Conservation (phyloP, 352 stramenopile genomes). For the Phytophthora sojae region DNA sequence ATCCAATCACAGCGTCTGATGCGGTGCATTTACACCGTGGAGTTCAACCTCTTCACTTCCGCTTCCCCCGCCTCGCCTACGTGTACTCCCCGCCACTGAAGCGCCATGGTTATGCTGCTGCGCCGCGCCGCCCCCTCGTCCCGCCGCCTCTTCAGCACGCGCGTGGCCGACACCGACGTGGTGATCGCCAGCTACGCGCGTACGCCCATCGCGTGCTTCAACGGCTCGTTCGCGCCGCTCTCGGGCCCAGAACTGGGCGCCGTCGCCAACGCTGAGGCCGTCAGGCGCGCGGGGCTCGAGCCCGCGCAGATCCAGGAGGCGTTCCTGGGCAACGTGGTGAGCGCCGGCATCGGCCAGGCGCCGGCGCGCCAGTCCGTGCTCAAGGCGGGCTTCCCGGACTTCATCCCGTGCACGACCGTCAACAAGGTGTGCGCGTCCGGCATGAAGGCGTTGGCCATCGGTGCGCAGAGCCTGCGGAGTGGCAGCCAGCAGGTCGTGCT, state of each 20-base stretch:
- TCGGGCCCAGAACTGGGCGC: conserved; percentile 93
- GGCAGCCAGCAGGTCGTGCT: conserved; percentile 91
- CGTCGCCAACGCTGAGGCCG: conserved; percentile 90
- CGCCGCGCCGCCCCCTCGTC: conserved; percentile 18
- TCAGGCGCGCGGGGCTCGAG: conserved; percentile 77
- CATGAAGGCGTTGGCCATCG: conserved; percentile 93
- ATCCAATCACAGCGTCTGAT: conserved; percentile 41
- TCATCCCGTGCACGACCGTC: conserved; percentile 96
- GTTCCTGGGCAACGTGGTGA: conserved; percentile 98
- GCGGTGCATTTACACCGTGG: background rate
- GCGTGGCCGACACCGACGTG: conserved; percentile 77
- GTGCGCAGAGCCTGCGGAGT: conserved; percentile 90
- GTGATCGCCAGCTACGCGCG: conserved; percentile 96
- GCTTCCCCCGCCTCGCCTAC: conserved; percentile 1
- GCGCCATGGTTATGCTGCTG: conserved; percentile 7
- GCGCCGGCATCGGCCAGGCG: conserved; percentile 96
- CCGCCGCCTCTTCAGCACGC: conserved; percentile 75
- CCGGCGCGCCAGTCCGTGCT: conserved; percentile 95
- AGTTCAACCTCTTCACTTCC: conserved; percentile 7
- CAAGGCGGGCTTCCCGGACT: conserved; percentile 91
- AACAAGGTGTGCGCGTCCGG: conserved; percentile 99
- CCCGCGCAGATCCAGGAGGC: conserved; percentile 94
- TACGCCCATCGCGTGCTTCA: conserved; percentile 97
- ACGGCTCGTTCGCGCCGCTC: conserved; percentile 90
- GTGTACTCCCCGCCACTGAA: background rate